phyloP scores from a whole-genome alignment of 176 grass and related monocot species.

The Bothriochloa decipiens region DNA sequence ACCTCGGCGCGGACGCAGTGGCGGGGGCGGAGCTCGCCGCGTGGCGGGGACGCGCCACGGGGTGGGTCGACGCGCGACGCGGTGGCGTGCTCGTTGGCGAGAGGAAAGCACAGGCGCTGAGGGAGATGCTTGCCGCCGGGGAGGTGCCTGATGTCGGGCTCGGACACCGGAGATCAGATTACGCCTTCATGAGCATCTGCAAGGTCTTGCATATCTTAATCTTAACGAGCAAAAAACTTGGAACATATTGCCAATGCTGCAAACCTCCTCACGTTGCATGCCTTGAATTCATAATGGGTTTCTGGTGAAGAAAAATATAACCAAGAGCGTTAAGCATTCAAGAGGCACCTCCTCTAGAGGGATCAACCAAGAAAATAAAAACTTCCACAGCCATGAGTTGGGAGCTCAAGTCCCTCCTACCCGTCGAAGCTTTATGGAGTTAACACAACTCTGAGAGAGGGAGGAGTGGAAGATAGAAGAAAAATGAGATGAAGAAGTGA shows the following conservation, averaged over 20 bases:
- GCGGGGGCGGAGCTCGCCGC: slow-evolving; percentile 57
- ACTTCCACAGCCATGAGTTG: too few species aligned
- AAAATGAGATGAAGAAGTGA: too few species aligned
- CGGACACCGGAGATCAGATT: slow-evolving; percentile 48
- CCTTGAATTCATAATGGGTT: too few species aligned
- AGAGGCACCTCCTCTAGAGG: too few species aligned
- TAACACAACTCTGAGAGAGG: too few species aligned
- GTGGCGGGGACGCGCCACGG: slow-evolving; percentile 52
- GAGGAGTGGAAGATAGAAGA: too few species aligned
- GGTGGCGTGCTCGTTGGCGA: slow-evolving; percentile 42
- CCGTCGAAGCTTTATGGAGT: too few species aligned
- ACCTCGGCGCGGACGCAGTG: slow-evolving; percentile 56
- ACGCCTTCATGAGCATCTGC: slow-evolving; percentile 60
- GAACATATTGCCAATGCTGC: not conserved
- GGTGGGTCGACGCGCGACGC: slow-evolving; percentile 30
- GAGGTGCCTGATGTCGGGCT: slow-evolving; percentile 49
- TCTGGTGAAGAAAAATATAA: too few species aligned
- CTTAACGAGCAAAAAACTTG: not conserved
- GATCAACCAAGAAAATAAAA: too few species aligned
- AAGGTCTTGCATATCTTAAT: slow-evolving; percentile 35
- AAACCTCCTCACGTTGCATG: too few species aligned
- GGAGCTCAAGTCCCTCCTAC: too few species aligned
- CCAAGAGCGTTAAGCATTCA: too few species aligned
- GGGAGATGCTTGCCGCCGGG: slow-evolving; percentile 36
- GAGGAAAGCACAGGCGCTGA: slow-evolving; percentile 47